Evolutionary conservation across 768 basidiomycete species (phyloP), one percentile per base, ranked within the genome.

Genomic region (Termitomyces titanicus): DNA sequence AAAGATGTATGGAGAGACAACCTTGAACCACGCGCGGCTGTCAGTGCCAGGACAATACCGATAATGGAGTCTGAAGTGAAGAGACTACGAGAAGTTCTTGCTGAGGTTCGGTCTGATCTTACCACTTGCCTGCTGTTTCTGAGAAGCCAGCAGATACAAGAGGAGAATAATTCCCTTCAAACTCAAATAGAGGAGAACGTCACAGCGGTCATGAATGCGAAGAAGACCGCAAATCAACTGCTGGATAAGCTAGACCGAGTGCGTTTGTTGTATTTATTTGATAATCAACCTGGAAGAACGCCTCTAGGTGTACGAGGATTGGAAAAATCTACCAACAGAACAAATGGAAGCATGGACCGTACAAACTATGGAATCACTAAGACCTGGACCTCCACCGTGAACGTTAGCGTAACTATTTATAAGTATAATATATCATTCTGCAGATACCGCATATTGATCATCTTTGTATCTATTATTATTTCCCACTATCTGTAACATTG

Each of bases 1-100:
- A 79, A 76, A 13, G 86, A 90, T 64, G 62, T 79, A 0, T 92
- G 89, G 89, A 80, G 71, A 55, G 80, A 83, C 47, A 74, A 83
- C 53, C 68, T 92, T 29, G 78, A 82, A 43, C 86, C 91, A 2
- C 79, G 74, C 13, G 76, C 75, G 27, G 86, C 86, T 6, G 80
- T 84, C 27, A 75, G 79, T 45, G 86, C 88, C 1, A 74, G 83
- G 49, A 85, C 82, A 0, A 69, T 89, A 5, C 88, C 89, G 0
- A 64, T 84, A 5, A 64, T 92, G 35, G 72, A 74, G 43, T 65
- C 70, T 8, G 76, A 81, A 52, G 72, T 68, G 6, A 62, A 71
- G 34, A 67, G 74, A 51, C 64, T 81, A 13, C 69, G 68, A 6
- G 70, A 72, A 43, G 63, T 71, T 24, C 65, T 81, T 25, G 66